Conservation (phyloP, 2,329 filamentous ascomycete species). For the Macrophomina phaseolina region DNA sequence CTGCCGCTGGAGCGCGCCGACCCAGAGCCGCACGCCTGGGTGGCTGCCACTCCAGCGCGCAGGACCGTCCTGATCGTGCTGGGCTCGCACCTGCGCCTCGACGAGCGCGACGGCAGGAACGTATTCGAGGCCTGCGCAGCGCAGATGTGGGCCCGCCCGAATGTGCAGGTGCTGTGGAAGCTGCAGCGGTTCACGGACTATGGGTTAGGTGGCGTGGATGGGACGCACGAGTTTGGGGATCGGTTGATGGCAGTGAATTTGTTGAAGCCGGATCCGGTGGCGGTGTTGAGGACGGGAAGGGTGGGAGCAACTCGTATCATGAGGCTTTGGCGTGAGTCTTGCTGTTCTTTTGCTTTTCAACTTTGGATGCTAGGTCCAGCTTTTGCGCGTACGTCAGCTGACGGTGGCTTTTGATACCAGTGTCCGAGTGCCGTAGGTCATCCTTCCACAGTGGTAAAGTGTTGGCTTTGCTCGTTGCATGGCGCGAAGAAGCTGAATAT, state of each 20-base stretch:
- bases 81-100: neutral
- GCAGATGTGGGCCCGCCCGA: neutral
- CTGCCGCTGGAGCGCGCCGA: neutral
- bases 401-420: neutral
- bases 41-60: neutral
- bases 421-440: neutral
- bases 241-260: neutral
- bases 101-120: neutral
- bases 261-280: neutral
- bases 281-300: neutral
- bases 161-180: conserved; percentile 1
- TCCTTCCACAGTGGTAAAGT: neutral
- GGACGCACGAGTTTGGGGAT: neutral
- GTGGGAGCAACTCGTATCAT: neutral
- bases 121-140: neutral
- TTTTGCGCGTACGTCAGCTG: neutral
- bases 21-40: neutral
- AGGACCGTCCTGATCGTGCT: neutral
- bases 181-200: neutral
- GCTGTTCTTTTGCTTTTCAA: neutral
- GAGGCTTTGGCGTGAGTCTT: neutral
- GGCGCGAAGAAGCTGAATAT: too few species aligned
- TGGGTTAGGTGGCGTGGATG: neutral
- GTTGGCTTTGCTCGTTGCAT: too few species aligned
- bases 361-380: too few species aligned